These are phyloP conservation scores for Mucor saturninus DNA, from an alignment of 371 early-diverging fungal species.

Conservation along the genomic window DNA sequence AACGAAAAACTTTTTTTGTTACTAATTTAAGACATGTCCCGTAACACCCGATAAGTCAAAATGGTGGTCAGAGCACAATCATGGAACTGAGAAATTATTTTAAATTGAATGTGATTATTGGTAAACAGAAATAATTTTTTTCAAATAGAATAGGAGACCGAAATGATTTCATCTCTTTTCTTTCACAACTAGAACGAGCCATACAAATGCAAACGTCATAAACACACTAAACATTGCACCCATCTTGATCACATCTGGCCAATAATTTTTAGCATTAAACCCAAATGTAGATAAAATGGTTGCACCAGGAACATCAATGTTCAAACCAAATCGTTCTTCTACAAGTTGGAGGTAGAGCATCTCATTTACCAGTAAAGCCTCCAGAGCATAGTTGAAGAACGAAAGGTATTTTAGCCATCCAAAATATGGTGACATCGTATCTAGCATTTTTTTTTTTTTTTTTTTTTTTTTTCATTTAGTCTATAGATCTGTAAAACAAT, in stretches of 20 bases:
- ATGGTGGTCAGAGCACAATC: constrained; percentile 2
- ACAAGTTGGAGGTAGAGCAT: constrained; percentile 75
- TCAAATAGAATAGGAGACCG: background rate
- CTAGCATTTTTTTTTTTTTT: constrained; percentile 24
- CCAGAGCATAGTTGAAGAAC: constrained; percentile 90
- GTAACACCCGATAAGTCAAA: background rate
- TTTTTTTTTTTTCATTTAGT: background rate
- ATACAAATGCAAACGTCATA: constrained; percentile 73
- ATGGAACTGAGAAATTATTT: background rate
- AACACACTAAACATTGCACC: constrained; percentile 63
- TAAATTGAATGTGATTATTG: background rate
- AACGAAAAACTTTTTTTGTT: background rate
- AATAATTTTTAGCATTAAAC: constrained; percentile 83
- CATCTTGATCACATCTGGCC: constrained; percentile 79
- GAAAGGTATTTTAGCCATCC: constrained; percentile 84
- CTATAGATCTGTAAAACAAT: too few species aligned
- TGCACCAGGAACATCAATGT: constrained; percentile 87
- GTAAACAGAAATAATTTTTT: background rate
- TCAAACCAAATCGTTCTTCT: constrained; percentile 81
- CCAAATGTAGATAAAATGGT: constrained; percentile 90
- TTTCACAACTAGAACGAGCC: constrained; percentile 85
- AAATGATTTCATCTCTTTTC: constrained; percentile 67
- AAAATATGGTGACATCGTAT: constrained; percentile 77
- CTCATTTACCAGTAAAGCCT: constrained; percentile 89
- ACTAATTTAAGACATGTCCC: background rate